A percentile compares a stretch with the other conserved stretches of the same genome.
These are phyloP conservation scores for Fusarium musae DNA, from an alignment of 2,329 filamentous ascomycete species.

Conservation along the genomic window DNA sequence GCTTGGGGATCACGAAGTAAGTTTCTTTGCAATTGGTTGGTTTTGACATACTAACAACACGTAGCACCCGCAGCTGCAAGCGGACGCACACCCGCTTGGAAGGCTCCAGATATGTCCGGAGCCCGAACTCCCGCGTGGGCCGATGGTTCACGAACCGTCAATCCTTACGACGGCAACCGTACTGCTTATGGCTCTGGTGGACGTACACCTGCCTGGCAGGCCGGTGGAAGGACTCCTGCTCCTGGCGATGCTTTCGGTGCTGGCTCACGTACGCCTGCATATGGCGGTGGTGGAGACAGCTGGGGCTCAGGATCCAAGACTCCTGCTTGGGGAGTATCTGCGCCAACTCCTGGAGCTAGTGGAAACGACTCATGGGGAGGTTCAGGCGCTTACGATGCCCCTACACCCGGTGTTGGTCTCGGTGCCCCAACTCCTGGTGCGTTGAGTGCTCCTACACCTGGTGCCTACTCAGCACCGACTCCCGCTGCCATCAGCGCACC, in stretches of 20 bases:
- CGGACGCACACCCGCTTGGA: constrained; percentile 72
- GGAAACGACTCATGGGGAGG: constrained; percentile 68
- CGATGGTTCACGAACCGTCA: constrained; percentile 73
- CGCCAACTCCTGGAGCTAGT: constrained; percentile 68
- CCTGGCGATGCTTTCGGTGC: constrained; percentile 69
- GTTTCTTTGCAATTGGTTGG: constrained; percentile 46
- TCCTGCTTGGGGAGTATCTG: constrained; percentile 74
- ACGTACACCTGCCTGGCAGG: constrained; percentile 81
- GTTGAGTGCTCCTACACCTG: constrained; percentile 77
- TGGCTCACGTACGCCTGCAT: constrained; percentile 76
- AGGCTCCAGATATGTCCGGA: constrained; percentile 62
- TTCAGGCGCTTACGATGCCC: constrained; percentile 72
- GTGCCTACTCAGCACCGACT: constrained; percentile 72
- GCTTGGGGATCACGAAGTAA: constrained; percentile 79
- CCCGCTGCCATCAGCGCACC: constrained; percentile 73
- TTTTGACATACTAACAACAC: constrained; percentile 39
- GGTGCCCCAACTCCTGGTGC: constrained; percentile 71
- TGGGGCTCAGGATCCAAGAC: constrained; percentile 80
- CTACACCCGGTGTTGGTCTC: constrained; percentile 70
- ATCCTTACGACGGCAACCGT: constrained; percentile 77
- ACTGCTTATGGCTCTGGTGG: constrained; percentile 81
- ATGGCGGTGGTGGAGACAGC: constrained; percentile 64
- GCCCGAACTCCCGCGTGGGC: constrained; percentile 77
- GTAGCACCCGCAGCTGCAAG: constrained; percentile 65
- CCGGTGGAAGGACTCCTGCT: constrained; percentile 78